Conservation (phyloP, 345 rosid species). For the Corchorus capsularis region DNA sequence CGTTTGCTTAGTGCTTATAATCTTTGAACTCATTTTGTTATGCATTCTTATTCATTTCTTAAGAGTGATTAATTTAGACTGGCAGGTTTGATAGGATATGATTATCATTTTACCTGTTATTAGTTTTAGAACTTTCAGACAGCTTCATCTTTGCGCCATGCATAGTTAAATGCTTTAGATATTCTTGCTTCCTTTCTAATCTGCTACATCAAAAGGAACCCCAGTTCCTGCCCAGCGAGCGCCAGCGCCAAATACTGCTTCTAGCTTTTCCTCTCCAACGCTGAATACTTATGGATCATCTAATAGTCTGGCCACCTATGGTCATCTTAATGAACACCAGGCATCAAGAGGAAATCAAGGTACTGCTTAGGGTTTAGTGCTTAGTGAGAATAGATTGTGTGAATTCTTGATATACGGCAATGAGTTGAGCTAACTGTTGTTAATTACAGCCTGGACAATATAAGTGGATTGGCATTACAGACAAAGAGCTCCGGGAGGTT, state of each 20-base stretch:
- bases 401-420: neutral
- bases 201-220: constrained; percentile 43
- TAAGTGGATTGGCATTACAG: no score
- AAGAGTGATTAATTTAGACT: neutral
- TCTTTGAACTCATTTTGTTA: neutral
- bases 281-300: constrained; percentile 44
- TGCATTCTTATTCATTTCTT: neutral
- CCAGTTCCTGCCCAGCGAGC: constrained; percentile 40
- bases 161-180: neutral
- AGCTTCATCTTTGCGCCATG: neutral
- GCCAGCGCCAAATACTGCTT: constrained; percentile 39
- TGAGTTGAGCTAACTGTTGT: constrained; percentile 7
- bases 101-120: neutral
- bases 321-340: constrained; percentile 83
- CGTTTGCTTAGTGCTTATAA: neutral
- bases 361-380: constrained; percentile 9
- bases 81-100: neutral
- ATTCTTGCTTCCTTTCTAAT: neutral
- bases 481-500: no score
- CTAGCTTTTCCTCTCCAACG: neutral
- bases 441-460: no score
- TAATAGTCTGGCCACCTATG: constrained; percentile 97
- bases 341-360: constrained; percentile 79
- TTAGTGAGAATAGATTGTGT: neutral
- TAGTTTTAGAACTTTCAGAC: neutral